Evolutionary conservation across 306 rosid genomes (phyloP), one percentile per base, ranked within the genome.

Genomic region (Prunus mongolica): DNA sequence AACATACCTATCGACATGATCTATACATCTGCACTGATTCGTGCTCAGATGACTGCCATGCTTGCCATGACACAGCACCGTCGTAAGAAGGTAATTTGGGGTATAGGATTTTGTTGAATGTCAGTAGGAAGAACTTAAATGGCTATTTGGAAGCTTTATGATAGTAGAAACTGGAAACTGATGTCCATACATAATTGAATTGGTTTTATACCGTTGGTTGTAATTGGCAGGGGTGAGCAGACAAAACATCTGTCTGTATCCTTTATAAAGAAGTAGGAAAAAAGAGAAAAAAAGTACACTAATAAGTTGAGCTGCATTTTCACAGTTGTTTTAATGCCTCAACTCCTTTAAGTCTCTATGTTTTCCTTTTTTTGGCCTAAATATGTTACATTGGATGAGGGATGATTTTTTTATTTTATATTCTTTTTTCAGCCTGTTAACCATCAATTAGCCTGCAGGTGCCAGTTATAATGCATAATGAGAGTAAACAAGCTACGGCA

Each of bases 41-140:
- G 99, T 50, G 99, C 99, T 24, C 99, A 92, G 80, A 92, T 96
- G 99, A 96, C 99, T 69, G 99, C 99, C 55, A 96, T 96, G 99
- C 99, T 92, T 77, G 98, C 98, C 67, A 96, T 96, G 99, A 92
- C 98, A 65, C 98, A 96, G 82, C 98, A 96, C 72, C 97, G 98
- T 25, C 93, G 97, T 28, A 86, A 19, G 78, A 96, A 96, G 98
- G 99, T 96, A 87, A 78, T 24, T 30, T 6, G 34, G 76, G 12
- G 28, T 12, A 61, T 58, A 60, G 7, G 0, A 9, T 5, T 13
- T 28, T 67, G 12, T n/a, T 45, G 50, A 70, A 8, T 75, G 61
- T 69, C 22, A 47, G 25, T 69, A 61, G 47, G 41, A 68, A 3
- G 64, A 20, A 28, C 61, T 65, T 71, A 5, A n/a, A 10, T 20